Percentiles rank a stretch among this genome's conserved stretches.
phyloP scores from a whole-genome alignment of 495 filamentous ascomycete genomes.

The Paragyromitra xinjiangensis region DNA sequence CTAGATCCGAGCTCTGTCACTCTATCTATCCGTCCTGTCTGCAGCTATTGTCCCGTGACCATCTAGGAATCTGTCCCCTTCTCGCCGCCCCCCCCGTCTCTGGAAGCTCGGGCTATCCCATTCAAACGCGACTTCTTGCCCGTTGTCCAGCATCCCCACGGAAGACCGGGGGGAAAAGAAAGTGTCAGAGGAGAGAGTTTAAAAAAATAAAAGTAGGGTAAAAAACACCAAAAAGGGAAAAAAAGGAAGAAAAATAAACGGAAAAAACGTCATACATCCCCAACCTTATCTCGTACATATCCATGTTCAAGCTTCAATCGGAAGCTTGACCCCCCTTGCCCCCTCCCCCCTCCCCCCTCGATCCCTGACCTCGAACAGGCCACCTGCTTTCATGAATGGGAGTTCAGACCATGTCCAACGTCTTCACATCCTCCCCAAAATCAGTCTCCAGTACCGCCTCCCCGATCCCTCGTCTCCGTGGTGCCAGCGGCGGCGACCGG shows the following conservation, averaged over 20 bases:
- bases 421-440: slow-evolving; percentile 55
- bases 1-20: not conserved
- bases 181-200: not conserved
- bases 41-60: slow-evolving; percentile 13
- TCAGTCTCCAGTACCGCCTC: slow-evolving; percentile 40
- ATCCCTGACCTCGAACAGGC: slow-evolving; percentile 20
- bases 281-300: slow-evolving; percentile 37
- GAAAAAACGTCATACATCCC: slow-evolving; percentile 30
- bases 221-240: not conserved
- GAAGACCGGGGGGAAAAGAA: slow-evolving; percentile 7
- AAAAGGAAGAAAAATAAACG: not conserved
- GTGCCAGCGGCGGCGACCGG: slow-evolving; percentile 53
- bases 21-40: not conserved
- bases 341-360: not conserved
- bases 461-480: slow-evolving; percentile 49
- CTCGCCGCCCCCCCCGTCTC: not conserved
- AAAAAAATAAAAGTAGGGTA: not conserved
- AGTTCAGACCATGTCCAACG: slow-evolving; percentile 57
- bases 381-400: slow-evolving; percentile 49
- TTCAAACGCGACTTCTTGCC: slow-evolving; percentile 31
- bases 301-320: slow-evolving; percentile 53
- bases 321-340: slow-evolving; percentile 41
- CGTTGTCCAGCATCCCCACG: slow-evolving; percentile 11
- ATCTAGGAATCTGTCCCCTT: slow-evolving; percentile 7
- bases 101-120: slow-evolving; percentile 25